Conservation (phyloP, 768 basidiomycete species). For the Crassisporium funariophilum region DNA sequence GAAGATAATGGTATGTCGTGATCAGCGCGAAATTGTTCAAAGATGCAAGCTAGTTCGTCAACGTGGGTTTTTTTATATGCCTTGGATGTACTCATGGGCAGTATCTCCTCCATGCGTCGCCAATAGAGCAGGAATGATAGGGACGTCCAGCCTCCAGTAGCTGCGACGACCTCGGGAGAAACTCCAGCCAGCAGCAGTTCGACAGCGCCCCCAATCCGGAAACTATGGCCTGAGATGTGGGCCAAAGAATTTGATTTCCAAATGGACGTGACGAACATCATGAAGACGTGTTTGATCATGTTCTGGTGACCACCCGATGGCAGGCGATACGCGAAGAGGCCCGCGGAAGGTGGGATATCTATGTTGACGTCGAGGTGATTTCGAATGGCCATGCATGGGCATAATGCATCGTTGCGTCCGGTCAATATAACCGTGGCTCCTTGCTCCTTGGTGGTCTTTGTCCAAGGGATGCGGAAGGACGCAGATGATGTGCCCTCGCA, state of each 20-base stretch:
- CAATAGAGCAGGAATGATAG: conserved; percentile 32
- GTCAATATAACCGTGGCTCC: conserved; percentile 33
- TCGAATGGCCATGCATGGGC: conserved; percentile 20
- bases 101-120: conserved; percentile 18
- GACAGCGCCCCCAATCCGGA: conserved; percentile 30
- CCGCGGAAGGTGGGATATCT: neutral
- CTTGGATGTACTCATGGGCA: conserved; percentile 11
- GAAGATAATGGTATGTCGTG: neutral
- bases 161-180: conserved; percentile 24
- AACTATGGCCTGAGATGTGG: conserved; percentile 21
- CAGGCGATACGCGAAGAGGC: neutral
- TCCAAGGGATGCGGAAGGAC: conserved; percentile 36
- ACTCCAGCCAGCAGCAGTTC: conserved; percentile 21
- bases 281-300: neutral
- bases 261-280: neutral
- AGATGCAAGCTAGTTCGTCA: neutral
- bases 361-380: conserved; percentile 19
- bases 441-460: conserved; percentile 29
- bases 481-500: conserved; percentile 6
- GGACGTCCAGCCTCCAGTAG: conserved; percentile 28
- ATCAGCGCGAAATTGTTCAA: neutral
- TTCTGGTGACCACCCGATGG: neutral
- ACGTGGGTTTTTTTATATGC: conserved; percentile 1
- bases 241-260: neutral
- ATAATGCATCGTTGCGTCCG: neutral